phyloP scores from a whole-genome alignment of 2,329 filamentous ascomycete genomes.

The Xylaria hypoxylon region DNA sequence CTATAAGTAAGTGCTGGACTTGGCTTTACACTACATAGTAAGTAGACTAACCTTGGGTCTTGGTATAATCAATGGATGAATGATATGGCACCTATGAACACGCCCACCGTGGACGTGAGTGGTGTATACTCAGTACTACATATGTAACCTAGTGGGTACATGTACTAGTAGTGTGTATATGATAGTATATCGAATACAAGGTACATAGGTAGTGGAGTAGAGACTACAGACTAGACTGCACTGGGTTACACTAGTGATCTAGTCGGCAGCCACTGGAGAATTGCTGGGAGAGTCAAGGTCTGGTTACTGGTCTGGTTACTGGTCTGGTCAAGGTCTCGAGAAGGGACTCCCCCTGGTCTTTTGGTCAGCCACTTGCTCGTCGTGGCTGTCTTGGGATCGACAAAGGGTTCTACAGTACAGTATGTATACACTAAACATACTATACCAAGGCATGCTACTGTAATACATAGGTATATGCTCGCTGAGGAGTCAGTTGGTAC shows the following conservation, averaged over 20 bases:
- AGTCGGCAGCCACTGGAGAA: constrained; percentile 31
- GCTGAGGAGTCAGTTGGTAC: not conserved
- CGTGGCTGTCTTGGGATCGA: constrained; percentile 23
- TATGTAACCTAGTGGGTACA: too few relatives aligned
- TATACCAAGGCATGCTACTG: too few relatives aligned
- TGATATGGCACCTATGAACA: constrained; percentile 15
- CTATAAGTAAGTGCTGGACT: too few relatives aligned
- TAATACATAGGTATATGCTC: too few relatives aligned
- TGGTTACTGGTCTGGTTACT: too few relatives aligned
- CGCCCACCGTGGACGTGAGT: constrained; percentile 17
- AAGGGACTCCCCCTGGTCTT: constrained; percentile 22
- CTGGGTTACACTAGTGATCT: constrained; percentile 12
- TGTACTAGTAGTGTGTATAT: not conserved
- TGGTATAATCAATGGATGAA: constrained; percentile 13
- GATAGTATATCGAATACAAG: constrained; percentile 2
- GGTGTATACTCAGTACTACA: constrained; percentile 19
- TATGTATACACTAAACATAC: not conserved
- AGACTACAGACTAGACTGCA: too few relatives aligned
- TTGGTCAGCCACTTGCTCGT: constrained; percentile 30
- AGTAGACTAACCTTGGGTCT: too few relatives aligned
- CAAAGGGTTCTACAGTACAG: not conserved
- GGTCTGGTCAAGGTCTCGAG: constrained; percentile 16
- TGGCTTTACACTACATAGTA: too few relatives aligned
- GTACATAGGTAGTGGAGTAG: too few relatives aligned
- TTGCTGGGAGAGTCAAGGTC: constrained; percentile 9